A percentile compares a stretch with the other conserved stretches of the same genome.
Evolutionary conservation across 192 early-diverging fungal species (phyloP).

Genomic region (Allomyces arbusculus): DNA sequence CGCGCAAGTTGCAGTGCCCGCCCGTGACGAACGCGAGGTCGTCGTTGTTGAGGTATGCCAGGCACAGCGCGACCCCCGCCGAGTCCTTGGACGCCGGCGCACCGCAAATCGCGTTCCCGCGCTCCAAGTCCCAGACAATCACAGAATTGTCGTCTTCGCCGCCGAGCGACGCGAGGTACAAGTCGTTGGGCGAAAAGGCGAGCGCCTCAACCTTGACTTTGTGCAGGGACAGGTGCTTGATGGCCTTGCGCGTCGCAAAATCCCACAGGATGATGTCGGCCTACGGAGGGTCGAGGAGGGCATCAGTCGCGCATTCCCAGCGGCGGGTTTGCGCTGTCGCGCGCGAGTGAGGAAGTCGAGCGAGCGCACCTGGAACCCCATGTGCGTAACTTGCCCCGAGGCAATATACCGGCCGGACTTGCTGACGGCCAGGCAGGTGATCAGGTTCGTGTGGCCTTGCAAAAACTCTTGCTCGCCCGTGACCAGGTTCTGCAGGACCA

Average conservation of each 20-base stretch:
- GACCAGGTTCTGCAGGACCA: slow-evolving; percentile 16
- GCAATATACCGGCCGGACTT: slow-evolving; percentile 25
- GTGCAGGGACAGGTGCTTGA: slow-evolving; percentile 23
- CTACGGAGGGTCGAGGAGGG: slow-evolving; percentile 5
- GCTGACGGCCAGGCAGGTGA: slow-evolving; percentile 26
- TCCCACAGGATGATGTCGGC: slow-evolving; percentile 44
- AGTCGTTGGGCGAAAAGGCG: slow-evolving; percentile 26
- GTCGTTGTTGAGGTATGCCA: slow-evolving; percentile 26
- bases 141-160: slow-evolving; percentile 33
- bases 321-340: background rate
- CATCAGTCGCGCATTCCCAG: background rate
- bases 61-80: slow-evolving; percentile 19
- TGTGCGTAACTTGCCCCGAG: slow-evolving; percentile 35
- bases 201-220: slow-evolving; percentile 37
- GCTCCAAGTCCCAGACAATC: slow-evolving; percentile 30
- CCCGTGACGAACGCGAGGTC: slow-evolving; percentile 30
- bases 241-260: slow-evolving; percentile 17
- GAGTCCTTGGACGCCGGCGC: slow-evolving; percentile 28
- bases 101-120: slow-evolving; percentile 29
- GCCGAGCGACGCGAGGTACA: slow-evolving; percentile 30
- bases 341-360: background rate
- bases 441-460: slow-evolving; percentile 32
- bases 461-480: slow-evolving; percentile 23
- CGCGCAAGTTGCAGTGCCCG: slow-evolving; percentile 24
- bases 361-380: slow-evolving; percentile 32